These are phyloP conservation scores for Trichoderma virens DNA, from an alignment of 495 filamentous ascomycete species.

Conservation along the genomic window DNA sequence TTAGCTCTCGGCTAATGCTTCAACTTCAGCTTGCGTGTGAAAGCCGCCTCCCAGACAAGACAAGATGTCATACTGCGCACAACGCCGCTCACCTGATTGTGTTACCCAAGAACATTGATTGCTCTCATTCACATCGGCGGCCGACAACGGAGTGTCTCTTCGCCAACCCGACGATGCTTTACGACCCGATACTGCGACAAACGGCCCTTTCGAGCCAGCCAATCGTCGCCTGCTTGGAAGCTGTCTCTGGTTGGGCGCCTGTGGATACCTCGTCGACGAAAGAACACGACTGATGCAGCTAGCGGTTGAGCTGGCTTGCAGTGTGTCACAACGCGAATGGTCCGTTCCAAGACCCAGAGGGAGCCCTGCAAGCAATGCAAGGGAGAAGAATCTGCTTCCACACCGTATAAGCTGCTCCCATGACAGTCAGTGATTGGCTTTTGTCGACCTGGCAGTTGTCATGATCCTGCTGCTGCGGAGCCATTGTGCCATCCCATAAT, in stretches of 20 bases:
- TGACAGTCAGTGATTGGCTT: no score
- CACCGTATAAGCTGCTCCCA: not conserved
- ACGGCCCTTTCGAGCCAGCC: not conserved
- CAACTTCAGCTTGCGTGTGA: not conserved
- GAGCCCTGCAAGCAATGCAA: not conserved
- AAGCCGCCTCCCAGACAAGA: not conserved
- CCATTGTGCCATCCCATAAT: no score
- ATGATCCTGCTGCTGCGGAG: no score
- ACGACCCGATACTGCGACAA: not conserved
- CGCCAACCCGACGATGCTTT: not conserved
- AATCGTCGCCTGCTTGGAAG: not conserved
- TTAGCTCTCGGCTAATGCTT: not conserved
- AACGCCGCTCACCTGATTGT: not conserved
- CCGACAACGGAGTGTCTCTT: no score
- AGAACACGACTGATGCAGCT: conserved; percentile 7
- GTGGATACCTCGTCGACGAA: not conserved
- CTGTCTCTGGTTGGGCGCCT: conserved; percentile 1
- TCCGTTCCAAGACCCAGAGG: not conserved
- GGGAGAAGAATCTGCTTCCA: not conserved
- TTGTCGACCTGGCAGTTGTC: no score
- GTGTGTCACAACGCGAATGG: conserved; percentile 6
- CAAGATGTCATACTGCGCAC: not conserved
- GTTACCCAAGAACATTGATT: not conserved
- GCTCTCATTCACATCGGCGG: no score
- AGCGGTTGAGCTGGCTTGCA: conserved; percentile 8